Percentiles rank a stretch among this genome's conserved stretches.
phyloP scores from a whole-genome alignment of 2,329 filamentous ascomycete species.

The Penicillium expansum region DNA sequence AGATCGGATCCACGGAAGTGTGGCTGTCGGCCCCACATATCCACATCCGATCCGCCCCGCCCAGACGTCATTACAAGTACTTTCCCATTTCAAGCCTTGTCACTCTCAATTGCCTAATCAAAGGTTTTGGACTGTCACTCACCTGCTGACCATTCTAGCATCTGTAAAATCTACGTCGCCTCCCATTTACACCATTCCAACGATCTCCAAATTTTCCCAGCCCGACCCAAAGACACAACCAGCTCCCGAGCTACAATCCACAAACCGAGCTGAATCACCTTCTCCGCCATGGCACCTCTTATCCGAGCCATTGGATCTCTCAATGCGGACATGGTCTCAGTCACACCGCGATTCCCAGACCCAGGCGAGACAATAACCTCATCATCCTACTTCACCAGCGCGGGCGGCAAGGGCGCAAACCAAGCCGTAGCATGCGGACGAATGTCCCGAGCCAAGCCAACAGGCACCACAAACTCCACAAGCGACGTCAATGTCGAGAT shows the following conservation, averaged over 20 bases:
- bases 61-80: not conserved
- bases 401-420: slow-evolving; percentile 93
- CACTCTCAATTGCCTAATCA: not conserved
- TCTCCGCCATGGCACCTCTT: slow-evolving; percentile 40
- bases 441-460: slow-evolving; percentile 60
- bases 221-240: not conserved
- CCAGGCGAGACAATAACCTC: slow-evolving; percentile 86
- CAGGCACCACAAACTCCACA: slow-evolving; percentile 18
- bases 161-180: not conserved
- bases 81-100: not conserved
- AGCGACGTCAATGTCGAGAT: slow-evolving; percentile 58
- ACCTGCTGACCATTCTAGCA: no score
- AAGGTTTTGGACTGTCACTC: not conserved
- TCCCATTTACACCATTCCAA: not conserved
- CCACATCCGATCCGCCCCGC: not conserved
- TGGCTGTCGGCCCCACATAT: not conserved
- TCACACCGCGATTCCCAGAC: slow-evolving; percentile 76
- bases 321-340: slow-evolving; percentile 89
- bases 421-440: slow-evolving; percentile 88
- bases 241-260: not conserved
- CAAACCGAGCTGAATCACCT: not conserved
- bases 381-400: slow-evolving; percentile 71
- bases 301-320: slow-evolving; percentile 90
- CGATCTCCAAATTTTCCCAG: not conserved
- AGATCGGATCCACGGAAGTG: not conserved